Evolutionary conservation across 2,329 filamentous ascomycete genomes (phyloP).

Genomic region (Pseudogymnoascus sp.): DNA sequence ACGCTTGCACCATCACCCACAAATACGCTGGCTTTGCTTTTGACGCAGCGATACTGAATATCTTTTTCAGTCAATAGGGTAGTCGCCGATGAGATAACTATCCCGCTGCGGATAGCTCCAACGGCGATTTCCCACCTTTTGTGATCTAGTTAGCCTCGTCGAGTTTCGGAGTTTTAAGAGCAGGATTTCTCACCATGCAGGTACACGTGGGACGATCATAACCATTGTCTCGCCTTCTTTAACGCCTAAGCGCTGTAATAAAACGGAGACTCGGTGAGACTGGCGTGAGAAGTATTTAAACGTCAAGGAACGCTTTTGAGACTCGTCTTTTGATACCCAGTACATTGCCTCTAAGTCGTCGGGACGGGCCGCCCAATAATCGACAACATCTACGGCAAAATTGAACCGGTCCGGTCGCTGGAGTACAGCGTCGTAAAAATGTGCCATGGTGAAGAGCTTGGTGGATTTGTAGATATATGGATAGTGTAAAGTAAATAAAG

Average conservation of each 20-base stretch:
- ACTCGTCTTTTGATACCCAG: slow-evolving; percentile 31
- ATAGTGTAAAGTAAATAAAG: neutral
- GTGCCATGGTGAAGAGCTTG: neutral
- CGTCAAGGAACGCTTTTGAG: slow-evolving; percentile 24
- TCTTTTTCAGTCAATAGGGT: slow-evolving; percentile 33
- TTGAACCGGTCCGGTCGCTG: slow-evolving; percentile 27
- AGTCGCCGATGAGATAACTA: slow-evolving; percentile 33
- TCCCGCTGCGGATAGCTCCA: slow-evolving; percentile 29
- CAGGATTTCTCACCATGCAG: slow-evolving; percentile 25
- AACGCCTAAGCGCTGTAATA: slow-evolving; percentile 29
- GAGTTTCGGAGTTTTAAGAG: neutral
- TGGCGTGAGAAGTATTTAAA: slow-evolving; percentile 32
- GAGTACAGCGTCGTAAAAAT: neutral
- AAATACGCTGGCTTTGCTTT: slow-evolving; percentile 30
- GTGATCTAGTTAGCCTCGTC: slow-evolving; percentile 1
- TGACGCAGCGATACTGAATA: slow-evolving; percentile 31
- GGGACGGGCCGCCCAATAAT: slow-evolving; percentile 30
- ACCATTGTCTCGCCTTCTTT: slow-evolving; percentile 30
- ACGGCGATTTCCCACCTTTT: slow-evolving; percentile 35
- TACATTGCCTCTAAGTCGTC: slow-evolving; percentile 29
- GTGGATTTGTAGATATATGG: neutral
- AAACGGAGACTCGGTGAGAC: slow-evolving; percentile 30
- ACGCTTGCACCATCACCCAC: slow-evolving; percentile 31
- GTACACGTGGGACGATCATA: slow-evolving; percentile 31
- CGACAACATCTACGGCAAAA: slow-evolving; percentile 34